Conservation (phyloP, 2,329 filamentous ascomycete species). For the Fusarium metavorans region DNA sequence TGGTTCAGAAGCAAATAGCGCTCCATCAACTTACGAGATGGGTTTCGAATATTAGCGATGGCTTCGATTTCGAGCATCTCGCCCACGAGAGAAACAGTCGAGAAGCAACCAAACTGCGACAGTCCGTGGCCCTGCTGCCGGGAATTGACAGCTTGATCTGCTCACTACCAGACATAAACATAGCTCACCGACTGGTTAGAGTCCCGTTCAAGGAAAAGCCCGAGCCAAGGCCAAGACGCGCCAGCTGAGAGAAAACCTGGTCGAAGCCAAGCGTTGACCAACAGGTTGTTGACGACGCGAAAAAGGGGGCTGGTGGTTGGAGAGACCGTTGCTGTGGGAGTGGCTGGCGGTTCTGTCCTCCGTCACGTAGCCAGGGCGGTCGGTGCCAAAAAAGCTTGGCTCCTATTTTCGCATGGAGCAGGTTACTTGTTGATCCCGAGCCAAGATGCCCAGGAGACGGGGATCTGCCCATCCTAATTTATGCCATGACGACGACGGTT, state of each 20-base stretch:
- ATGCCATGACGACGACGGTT: constrained; percentile 33
- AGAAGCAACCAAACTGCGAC: constrained; percentile 2
- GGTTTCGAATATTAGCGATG: constrained; percentile 9
- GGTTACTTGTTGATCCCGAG: constrained; percentile 11
- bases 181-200: constrained; percentile 6
- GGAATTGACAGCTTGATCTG: not conserved
- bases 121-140: not conserved
- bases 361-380: constrained; percentile 3
- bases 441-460: constrained; percentile 14
- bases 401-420: constrained; percentile 1
- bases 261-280: constrained; percentile 7
- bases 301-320: constrained; percentile 23
- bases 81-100: not conserved
- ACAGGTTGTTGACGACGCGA: constrained; percentile 9
- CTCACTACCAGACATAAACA: not conserved
- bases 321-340: constrained; percentile 18
- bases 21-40: constrained; percentile 13
- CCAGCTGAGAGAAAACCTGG: not conserved
- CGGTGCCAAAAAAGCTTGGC: constrained; percentile 4
- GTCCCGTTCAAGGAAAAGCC: not conserved
- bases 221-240: constrained; percentile 16
- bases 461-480: constrained; percentile 38
- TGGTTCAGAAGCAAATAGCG: not conserved
- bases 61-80: not conserved
- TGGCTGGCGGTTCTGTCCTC: constrained; percentile 24